These are phyloP conservation scores for Angomonas ambiguus DNA, from an alignment of 208 protist species.

Conservation along the genomic window DNA sequence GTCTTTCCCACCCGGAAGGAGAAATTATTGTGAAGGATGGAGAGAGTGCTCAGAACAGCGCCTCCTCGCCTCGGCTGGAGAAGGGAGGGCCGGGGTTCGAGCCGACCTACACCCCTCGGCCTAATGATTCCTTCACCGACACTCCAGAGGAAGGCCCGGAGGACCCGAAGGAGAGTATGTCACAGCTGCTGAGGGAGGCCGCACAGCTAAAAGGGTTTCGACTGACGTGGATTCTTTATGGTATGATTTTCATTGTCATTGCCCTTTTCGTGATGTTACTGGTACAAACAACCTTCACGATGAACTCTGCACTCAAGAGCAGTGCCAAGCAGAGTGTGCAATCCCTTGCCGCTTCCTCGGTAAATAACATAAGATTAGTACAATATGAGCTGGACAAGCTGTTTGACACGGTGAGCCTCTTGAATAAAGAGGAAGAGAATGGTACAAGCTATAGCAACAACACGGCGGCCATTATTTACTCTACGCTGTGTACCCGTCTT, in stretches of 20 bases:
- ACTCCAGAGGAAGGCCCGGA: neutral
- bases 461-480: neutral
- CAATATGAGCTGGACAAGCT: constrained; percentile 18
- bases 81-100: neutral
- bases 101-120: neutral
- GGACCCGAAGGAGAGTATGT: constrained; percentile 17
- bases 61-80: neutral
- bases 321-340: constrained; percentile 29
- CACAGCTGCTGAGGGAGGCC: constrained; percentile 52
- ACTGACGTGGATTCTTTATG: constrained; percentile 63
- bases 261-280: constrained; percentile 46
- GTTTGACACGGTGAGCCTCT: neutral
- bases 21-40: neutral
- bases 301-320: constrained; percentile 33
- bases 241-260: constrained; percentile 51
- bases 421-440: neutral
- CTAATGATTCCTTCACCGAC: neutral
- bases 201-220: constrained; percentile 46
- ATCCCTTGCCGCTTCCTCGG: constrained; percentile 19
- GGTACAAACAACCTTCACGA: constrained; percentile 47
- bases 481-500: constrained; percentile 2
- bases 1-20: neutral
- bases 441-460: neutral
- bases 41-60: no score
- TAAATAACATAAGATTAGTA: constrained; percentile 34